These are phyloP conservation scores for Onygenales sp. DNA, from an alignment of 2,329 filamentous ascomycete species.

Conservation along the genomic window DNA sequence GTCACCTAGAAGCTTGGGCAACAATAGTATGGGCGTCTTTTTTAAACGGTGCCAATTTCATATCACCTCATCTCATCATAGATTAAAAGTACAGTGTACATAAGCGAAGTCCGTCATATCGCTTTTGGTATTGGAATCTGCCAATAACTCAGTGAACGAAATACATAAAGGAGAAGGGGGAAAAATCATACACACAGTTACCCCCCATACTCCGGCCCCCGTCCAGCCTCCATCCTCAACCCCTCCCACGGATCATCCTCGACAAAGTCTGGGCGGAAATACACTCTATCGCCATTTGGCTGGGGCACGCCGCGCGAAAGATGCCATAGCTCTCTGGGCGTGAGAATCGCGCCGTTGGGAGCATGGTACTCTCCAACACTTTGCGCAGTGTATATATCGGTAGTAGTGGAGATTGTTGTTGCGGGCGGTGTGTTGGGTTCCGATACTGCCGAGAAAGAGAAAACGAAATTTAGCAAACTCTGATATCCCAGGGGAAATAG, in stretches of 20 bases:
- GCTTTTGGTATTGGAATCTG: no score
- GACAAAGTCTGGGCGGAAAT: slow-evolving; percentile 17
- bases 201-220: background rate
- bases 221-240: background rate
- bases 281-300: slow-evolving; percentile 14
- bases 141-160: background rate
- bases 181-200: background rate
- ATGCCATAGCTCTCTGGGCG: slow-evolving; percentile 1
- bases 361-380: slow-evolving; percentile 4
- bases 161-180: background rate
- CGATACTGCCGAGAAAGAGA: background rate
- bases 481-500: no score
- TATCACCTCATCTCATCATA: no score
- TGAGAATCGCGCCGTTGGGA: slow-evolving; percentile 8
- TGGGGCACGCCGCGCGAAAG: slow-evolving; percentile 9
- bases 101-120: no score
- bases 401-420: background rate
- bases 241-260: slow-evolving; percentile 15
- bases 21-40: no score
- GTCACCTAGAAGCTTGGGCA: no score
- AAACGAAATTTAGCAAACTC: no score
- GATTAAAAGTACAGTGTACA: no score
- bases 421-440: background rate
- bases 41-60: no score
- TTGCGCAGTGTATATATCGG: background rate